phyloP scores from a whole-genome alignment of 306 rosid species.

The Ormosia semicastrata region DNA sequence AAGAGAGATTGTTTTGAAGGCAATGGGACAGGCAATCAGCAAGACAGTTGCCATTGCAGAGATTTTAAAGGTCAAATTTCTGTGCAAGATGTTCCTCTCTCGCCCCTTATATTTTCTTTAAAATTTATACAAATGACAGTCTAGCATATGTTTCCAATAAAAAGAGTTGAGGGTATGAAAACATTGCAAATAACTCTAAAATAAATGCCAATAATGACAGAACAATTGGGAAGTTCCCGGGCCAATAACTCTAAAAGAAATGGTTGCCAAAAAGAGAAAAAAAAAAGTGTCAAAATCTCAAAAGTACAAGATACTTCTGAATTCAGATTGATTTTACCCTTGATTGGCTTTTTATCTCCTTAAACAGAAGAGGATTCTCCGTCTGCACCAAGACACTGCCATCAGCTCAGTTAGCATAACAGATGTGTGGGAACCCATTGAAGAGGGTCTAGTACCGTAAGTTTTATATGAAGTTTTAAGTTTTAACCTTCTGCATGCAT shows the following conservation, averaged over 20 bases:
- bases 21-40: slow-evolving; percentile 99
- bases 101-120: background rate
- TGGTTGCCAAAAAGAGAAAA: background rate
- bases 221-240: background rate
- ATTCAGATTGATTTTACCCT: slow-evolving; percentile 6
- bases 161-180: background rate
- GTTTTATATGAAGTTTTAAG: slow-evolving; percentile 33
- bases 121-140: background rate
- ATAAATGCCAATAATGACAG: background rate
- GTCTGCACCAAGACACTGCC: slow-evolving; percentile 77
- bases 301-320: background rate
- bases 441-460: slow-evolving; percentile 98
- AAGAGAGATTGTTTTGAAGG: slow-evolving; percentile 87
- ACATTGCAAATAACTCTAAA: background rate
- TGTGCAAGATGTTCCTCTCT: background rate
- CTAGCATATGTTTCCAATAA: background rate
- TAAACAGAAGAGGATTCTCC: slow-evolving; percentile 73
- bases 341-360: slow-evolving; percentile 15
- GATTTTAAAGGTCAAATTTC: slow-evolving; percentile 69
- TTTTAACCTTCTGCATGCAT: background rate
- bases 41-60: slow-evolving; percentile 95
- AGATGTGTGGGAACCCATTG: slow-evolving; percentile 97
- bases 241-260: background rate
- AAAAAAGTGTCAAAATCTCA: background rate
- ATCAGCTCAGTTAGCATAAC: slow-evolving; percentile 96